Percentiles rank a stretch among this genome's conserved stretches.
Evolutionary conservation across 2,329 filamentous ascomycete genomes (phyloP).

Genomic region (Aurifilum marmelostoma): DNA sequence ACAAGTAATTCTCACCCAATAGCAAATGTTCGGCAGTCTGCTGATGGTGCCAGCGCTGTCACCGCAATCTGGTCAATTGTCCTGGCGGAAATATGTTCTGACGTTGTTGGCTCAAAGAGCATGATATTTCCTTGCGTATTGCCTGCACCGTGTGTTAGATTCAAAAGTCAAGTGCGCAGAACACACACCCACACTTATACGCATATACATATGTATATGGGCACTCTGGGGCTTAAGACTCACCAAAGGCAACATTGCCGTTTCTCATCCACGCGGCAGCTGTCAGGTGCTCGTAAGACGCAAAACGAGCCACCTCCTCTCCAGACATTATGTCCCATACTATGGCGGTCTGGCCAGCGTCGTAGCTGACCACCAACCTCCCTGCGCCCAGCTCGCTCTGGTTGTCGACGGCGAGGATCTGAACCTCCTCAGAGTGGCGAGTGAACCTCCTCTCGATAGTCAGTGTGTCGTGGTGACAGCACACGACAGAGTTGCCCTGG

Average conservation of each 20-base stretch:
- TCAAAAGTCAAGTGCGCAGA: too few relatives aligned
- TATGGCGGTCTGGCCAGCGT: slow-evolving; percentile 87
- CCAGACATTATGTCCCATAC: slow-evolving; percentile 96
- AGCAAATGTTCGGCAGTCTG: slow-evolving; percentile 92
- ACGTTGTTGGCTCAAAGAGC: slow-evolving; percentile 89
- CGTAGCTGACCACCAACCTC: slow-evolving; percentile 88
- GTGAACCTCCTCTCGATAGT: slow-evolving; percentile 86
- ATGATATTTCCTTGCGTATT: slow-evolving; percentile 93
- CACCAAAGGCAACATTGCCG: slow-evolving; percentile 96
- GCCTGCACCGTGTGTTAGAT: slow-evolving; percentile 54
- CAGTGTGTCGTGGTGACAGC: slow-evolving; percentile 89
- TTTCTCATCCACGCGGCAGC: slow-evolving; percentile 95
- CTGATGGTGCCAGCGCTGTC: slow-evolving; percentile 85
- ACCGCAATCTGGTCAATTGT: slow-evolving; percentile 93
- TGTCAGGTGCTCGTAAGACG: slow-evolving; percentile 83
- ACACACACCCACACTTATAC: too few relatives aligned
- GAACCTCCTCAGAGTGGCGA: slow-evolving; percentile 80
- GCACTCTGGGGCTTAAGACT: slow-evolving; percentile 37
- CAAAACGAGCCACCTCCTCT: slow-evolving; percentile 87
- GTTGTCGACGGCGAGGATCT: slow-evolving; percentile 86
- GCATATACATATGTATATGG: not conserved
- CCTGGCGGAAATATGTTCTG: slow-evolving; percentile 86
- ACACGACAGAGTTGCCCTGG: slow-evolving; percentile 79
- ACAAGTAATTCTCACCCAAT: slow-evolving; percentile 71
- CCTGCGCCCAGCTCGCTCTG: slow-evolving; percentile 85